phyloP scores from a whole-genome alignment of 352 stramenopile genomes.

The Globisporangium megalacanthum region DNA sequence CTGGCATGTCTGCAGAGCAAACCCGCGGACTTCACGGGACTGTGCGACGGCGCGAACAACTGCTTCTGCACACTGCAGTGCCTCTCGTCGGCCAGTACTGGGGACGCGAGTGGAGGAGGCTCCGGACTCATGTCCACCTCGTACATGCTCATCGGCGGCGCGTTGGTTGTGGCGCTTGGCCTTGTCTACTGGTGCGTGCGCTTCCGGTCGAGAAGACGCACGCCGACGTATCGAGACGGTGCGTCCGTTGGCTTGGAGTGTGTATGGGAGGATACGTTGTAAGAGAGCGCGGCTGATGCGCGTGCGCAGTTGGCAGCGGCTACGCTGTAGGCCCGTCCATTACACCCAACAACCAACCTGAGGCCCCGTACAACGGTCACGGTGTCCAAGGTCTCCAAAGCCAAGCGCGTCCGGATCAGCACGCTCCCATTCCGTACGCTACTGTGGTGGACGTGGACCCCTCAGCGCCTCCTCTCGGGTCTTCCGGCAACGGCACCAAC shows the following conservation, averaged over 20 bases:
- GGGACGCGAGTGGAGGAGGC: not conserved
- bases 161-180: not conserved
- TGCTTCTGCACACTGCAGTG: slow-evolving; percentile 1
- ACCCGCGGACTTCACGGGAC: not conserved
- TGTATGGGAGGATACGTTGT: not conserved
- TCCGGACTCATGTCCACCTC: not conserved
- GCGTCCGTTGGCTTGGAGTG: not conserved
- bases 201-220: not conserved
- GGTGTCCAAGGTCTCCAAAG: not conserved
- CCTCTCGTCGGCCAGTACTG: not conserved
- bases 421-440: not conserved
- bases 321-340: not conserved
- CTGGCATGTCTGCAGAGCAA: slow-evolving; percentile 1
- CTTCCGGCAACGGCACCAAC: not conserved
- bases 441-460: not conserved
- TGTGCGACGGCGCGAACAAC: not conserved
- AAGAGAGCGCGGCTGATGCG: not conserved
- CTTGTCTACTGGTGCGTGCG: not conserved
- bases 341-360: not conserved
- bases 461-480: not conserved
- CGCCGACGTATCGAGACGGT: not conserved
- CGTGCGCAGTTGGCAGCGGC: not conserved
- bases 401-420: not conserved
- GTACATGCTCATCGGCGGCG: not conserved
- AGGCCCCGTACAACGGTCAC: not conserved